Evolutionary conservation across 805 yeast genomes (phyloP), one percentile per base, ranked within the genome.

Genomic region (Saturnispora sekii): DNA sequence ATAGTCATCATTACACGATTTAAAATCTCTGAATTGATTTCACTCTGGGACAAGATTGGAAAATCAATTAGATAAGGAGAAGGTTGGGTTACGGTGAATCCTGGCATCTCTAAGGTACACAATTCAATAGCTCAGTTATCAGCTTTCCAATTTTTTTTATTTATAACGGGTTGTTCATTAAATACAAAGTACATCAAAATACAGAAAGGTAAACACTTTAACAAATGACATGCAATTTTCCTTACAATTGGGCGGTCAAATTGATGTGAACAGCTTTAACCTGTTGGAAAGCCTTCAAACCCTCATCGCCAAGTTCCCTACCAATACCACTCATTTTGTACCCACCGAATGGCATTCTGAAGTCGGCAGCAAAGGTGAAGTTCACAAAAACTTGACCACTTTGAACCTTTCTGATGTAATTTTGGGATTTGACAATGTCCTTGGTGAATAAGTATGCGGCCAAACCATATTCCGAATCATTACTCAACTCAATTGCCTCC

Each of bases 361-460:
- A 81, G 66, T 88, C 88, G 74, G 87, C 81, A 60, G 85, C 93
- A 67, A 88, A 88, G 66, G 86, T 81, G 48, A 88, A 78, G 77
- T 89, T 89, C 54, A 88, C 76, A 90, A 95, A 90, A 53, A 89
- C 79, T 47, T 90, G 84, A 61, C 97, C 97, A 48, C 95, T 82
- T 57, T 80, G 77, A 46, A 89, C 67, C 61, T 78, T 77, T 66
- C 74, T 72, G 36, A 95, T 72, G 51, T 85, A 89, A 46, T 77
- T 77, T 55, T 83, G 70, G 32, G 94, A 89, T 58, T 80, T 81
- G 69, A 75, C 75, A 53, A 89, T 64, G 67, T 82, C 79, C 43
- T 68, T 65, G 48, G 97, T 80, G 71, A 87, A 95, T 46, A 89
- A 70, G 67, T 95, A 95, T 49, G 96, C 95, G 51, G 93, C 94